Conservation (phyloP, 805 yeast species). For the Wickerhamomyces silvicola region DNA sequence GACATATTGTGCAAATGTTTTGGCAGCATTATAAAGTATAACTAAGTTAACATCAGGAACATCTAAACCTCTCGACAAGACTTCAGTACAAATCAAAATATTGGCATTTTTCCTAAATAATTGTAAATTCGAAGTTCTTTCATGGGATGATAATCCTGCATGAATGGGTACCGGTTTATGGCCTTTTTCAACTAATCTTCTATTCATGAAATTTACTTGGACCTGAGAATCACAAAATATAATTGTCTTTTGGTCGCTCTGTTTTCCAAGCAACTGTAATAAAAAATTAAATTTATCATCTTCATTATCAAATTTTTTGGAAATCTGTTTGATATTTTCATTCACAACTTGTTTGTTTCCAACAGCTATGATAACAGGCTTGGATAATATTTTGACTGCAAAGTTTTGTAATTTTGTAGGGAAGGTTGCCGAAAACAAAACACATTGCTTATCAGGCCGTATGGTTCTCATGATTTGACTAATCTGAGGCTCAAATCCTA, state of each 20-base stretch:
- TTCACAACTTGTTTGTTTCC: slow-evolving; percentile 81
- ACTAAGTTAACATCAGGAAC: slow-evolving; percentile 82
- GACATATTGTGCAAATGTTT: slow-evolving; percentile 89
- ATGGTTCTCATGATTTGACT: slow-evolving; percentile 68
- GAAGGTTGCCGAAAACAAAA: slow-evolving; percentile 90
- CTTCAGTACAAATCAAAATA: slow-evolving; percentile 83
- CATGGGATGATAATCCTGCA: slow-evolving; percentile 87
- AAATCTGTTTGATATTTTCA: slow-evolving; percentile 67
- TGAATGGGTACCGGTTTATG: slow-evolving; percentile 67
- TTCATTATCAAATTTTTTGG: slow-evolving; percentile 49
- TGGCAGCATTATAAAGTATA: slow-evolving; percentile 76
- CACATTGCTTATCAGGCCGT: slow-evolving; percentile 84
- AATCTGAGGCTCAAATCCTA: slow-evolving; percentile 97
- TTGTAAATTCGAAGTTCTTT: slow-evolving; percentile 66
- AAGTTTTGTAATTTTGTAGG: slow-evolving; percentile 72
- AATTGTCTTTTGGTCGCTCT: slow-evolving; percentile 46
- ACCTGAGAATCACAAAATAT: slow-evolving; percentile 87
- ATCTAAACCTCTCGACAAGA: slow-evolving; percentile 92
- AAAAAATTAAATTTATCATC: slow-evolving; percentile 51
- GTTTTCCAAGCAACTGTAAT: slow-evolving; percentile 46
- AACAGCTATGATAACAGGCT: slow-evolving; percentile 71
- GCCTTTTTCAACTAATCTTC: slow-evolving; percentile 44
- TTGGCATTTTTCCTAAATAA: slow-evolving; percentile 56
- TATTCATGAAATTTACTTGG: slow-evolving; percentile 68
- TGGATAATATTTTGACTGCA: slow-evolving; percentile 55